Evolutionary conservation across 192 early-diverging fungal species (phyloP).

Genomic region (Backusella westeae): DNA sequence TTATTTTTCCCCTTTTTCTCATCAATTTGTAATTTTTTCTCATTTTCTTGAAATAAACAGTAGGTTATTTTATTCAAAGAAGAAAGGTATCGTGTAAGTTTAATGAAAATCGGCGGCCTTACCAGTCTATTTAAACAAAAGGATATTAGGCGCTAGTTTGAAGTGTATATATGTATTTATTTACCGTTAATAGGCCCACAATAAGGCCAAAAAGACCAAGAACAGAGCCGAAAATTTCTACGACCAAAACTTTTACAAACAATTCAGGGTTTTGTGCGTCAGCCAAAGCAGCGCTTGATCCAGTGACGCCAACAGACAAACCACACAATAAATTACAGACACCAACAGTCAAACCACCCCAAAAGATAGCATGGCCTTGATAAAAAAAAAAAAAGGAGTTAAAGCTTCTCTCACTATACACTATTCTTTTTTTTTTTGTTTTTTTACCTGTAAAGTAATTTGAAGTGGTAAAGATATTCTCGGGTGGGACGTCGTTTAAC

Average conservation of each 20-base stretch:
- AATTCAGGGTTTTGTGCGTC: slow-evolving; percentile 92
- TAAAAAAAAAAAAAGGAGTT: background rate
- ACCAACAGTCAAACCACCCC: slow-evolving; percentile 95
- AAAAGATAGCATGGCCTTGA: slow-evolving; percentile 89
- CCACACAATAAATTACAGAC: slow-evolving; percentile 93
- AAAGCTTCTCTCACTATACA: background rate
- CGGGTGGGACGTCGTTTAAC: slow-evolving; percentile 54
- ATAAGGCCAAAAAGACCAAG: slow-evolving; percentile 97
- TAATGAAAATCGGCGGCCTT: slow-evolving; percentile 39
- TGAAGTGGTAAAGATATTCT: slow-evolving; percentile 46
- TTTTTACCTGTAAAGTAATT: slow-evolving; percentile 79
- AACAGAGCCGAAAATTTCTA: slow-evolving; percentile 96
- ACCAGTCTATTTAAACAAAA: slow-evolving; percentile 27
- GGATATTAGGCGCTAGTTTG: background rate
- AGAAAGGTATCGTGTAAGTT: background rate
- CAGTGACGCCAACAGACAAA: slow-evolving; percentile 89
- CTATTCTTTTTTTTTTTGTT: background rate
- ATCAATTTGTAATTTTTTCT: too few relatives aligned
- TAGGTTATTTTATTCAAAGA: slow-evolving; percentile 1
- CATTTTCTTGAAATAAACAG: too few relatives aligned
- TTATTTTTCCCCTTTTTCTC: too few relatives aligned
- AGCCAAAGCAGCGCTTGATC: slow-evolving; percentile 91
- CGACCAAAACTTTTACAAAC: slow-evolving; percentile 97
- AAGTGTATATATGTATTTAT: background rate
- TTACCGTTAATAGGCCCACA: slow-evolving; percentile 82